Percentiles rank a stretch among this genome's conserved stretches.
phyloP scores from a whole-genome alignment of 164 flowering plant species.

The Saururus chinensis region DNA sequence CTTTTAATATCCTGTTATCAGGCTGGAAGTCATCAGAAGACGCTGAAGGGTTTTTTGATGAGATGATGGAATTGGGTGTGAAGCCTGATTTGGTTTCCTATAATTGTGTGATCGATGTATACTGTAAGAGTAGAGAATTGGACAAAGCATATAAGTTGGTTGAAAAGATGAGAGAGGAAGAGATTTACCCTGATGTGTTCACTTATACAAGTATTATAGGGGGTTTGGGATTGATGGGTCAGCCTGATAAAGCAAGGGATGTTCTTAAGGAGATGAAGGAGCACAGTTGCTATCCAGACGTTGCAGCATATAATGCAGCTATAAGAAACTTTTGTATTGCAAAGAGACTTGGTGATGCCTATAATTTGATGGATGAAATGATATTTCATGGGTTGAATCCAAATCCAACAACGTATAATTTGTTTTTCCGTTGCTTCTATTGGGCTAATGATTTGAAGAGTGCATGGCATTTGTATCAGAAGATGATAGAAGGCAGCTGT shows the following conservation, averaged over 20 bases:
- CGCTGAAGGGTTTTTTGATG: slow-evolving; percentile 65
- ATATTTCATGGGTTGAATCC: slow-evolving; percentile 48
- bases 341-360: slow-evolving; percentile 67
- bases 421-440: slow-evolving; percentile 55
- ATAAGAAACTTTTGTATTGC: slow-evolving; percentile 81
- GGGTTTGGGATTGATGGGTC: slow-evolving; percentile 81
- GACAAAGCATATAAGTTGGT: slow-evolving; percentile 50
- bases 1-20: slow-evolving; percentile 76
- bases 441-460: slow-evolving; percentile 66
- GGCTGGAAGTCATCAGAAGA: slow-evolving; percentile 83
- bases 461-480: slow-evolving; percentile 53
- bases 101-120: slow-evolving; percentile 78
- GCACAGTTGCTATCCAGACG: slow-evolving; percentile 80
- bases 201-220: slow-evolving; percentile 73
- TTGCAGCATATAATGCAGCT: slow-evolving; percentile 73
- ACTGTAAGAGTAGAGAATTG: slow-evolving; percentile 62
- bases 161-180: slow-evolving; percentile 52
- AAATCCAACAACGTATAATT: slow-evolving; percentile 70
- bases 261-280: slow-evolving; percentile 80
- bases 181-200: slow-evolving; percentile 55
- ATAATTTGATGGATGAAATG: slow-evolving; percentile 69
- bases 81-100: slow-evolving; percentile 76
- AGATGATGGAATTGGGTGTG: slow-evolving; percentile 64
- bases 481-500: slow-evolving; percentile 70
- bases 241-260: slow-evolving; percentile 79